Evolutionary conservation across 2,329 filamentous ascomycete species (phyloP).

Genomic region (Fusarium paranaense): DNA sequence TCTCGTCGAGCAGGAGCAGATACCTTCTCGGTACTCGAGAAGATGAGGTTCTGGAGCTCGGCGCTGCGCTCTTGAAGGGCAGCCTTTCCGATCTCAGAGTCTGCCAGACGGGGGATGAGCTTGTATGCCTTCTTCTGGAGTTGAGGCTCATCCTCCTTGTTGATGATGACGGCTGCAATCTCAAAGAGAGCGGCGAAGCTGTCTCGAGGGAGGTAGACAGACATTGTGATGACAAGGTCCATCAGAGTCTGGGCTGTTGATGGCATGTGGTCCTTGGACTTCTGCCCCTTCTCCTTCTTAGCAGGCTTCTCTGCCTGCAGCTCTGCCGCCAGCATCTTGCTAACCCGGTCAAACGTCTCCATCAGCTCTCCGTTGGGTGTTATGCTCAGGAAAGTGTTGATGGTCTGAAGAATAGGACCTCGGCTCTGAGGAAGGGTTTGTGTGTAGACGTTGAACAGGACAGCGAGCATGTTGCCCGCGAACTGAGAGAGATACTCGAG

Average conservation of each 20-base stretch:
- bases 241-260: constrained; percentile 95
- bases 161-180: constrained; percentile 85
- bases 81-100: constrained; percentile 80
- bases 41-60: constrained; percentile 85
- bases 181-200: constrained; percentile 88
- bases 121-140: constrained; percentile 99
- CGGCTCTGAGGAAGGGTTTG: constrained; percentile 94
- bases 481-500: constrained; percentile 83
- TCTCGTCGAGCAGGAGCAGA: constrained; percentile 89
- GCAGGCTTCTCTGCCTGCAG: constrained; percentile 66
- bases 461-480: constrained; percentile 89
- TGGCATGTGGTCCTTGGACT: constrained; percentile 80
- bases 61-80: constrained; percentile 80
- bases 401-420: constrained; percentile 90
- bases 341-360: constrained; percentile 89
- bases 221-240: constrained; percentile 96
- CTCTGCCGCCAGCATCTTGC: constrained; percentile 81
- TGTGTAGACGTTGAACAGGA: constrained; percentile 99
- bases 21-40: constrained; percentile 84
- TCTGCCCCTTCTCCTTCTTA: constrained; percentile 73
- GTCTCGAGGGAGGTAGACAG: constrained; percentile 88
- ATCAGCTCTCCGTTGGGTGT: constrained; percentile 82
- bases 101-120: constrained; percentile 89
- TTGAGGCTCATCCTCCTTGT: constrained; percentile 86
- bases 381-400: constrained; percentile 94